Evolutionary conservation across 2,329 filamentous ascomycete genomes (phyloP), one percentile per base, ranked within the genome.

Genomic region (Cladophialophora bantiana): DNA sequence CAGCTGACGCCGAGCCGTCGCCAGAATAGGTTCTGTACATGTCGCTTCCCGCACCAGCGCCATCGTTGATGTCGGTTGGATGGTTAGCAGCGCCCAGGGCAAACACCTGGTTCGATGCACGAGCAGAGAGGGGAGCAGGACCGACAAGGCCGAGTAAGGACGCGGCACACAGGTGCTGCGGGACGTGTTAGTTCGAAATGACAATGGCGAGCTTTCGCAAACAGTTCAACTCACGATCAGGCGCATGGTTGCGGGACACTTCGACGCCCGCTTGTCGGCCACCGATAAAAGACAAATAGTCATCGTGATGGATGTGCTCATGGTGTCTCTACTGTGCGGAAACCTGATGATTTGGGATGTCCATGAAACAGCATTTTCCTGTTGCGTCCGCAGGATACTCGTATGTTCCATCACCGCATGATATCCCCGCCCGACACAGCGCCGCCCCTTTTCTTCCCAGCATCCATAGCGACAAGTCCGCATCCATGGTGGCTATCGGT

Each of bases 21-120:
- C 74, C 75, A 13, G 56, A 70, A 68, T 75, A 76, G 59, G 74
- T 68, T 7, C 59, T 73, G 66, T 78, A 78, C 1, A 20, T 36
- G 66, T 78, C 77, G 1, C 26, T 56, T 7, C 60, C 60, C 4
- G 60, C 35, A n/a, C 60, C 60, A n/a, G 18, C 15, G 10, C 60
- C 60, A 45, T 63, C 60, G 34, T 57, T 35, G 10, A 63, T 32
- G 18, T 63, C 15, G 20, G 52, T n/a, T 18, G 53, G 52, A 32
- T 54, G 18, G 36, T 63, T 57, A 32, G 34, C 40, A 38, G 36
- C 32, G 2, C 60, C 60, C 18, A 57, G n/a, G 38, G 53, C 26
- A 56, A 56, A 63, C 18, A 57, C 52, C 26, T 61, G 45, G 18
- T 54, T 13, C n/a, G 18, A 7, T 48, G 42, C 34, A 18, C 3